Conservation (phyloP, 192 early-diverging fungal genomes). For the Rhizoclosmatium sp. region DNA sequence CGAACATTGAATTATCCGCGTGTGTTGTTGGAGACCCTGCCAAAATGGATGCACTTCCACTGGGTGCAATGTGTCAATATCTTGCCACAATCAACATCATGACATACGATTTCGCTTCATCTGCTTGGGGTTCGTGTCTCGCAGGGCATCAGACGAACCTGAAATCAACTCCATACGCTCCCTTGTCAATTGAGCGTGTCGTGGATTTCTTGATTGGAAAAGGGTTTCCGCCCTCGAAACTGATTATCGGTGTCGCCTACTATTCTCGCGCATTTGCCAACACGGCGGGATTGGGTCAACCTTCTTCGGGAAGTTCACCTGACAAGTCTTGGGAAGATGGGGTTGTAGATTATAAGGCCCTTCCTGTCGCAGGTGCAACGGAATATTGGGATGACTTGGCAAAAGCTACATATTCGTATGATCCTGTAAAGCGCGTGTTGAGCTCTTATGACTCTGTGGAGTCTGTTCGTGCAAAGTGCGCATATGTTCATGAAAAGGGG, state of each 20-base stretch:
- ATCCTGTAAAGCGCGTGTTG: slow-evolving; percentile 69
- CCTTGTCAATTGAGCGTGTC: slow-evolving; percentile 68
- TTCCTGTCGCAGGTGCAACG: slow-evolving; percentile 69
- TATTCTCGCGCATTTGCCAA: slow-evolving; percentile 95
- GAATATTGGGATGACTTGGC: slow-evolving; percentile 81
- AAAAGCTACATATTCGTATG: slow-evolving; percentile 85
- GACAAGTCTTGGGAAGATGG: slow-evolving; percentile 90
- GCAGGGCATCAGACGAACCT: slow-evolving; percentile 92
- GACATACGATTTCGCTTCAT: slow-evolving; percentile 74
- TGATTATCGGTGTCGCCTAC: slow-evolving; percentile 89
- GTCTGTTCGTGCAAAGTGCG: slow-evolving; percentile 48
- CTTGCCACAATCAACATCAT: slow-evolving; percentile 86
- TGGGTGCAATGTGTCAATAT: slow-evolving; percentile 41
- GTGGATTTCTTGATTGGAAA: slow-evolving; percentile 73
- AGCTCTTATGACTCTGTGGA: slow-evolving; percentile 81
- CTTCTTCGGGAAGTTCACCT: slow-evolving; percentile 68
- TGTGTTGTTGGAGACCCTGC: slow-evolving; percentile 55
- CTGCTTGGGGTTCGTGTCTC: slow-evolving; percentile 53
- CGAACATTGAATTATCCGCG: slow-evolving; percentile 50
- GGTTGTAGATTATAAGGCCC: slow-evolving; percentile 86
- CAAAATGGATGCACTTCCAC: slow-evolving; percentile 52
- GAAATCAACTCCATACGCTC: slow-evolving; percentile 64
- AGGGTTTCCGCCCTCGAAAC: slow-evolving; percentile 82
- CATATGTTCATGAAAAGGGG: slow-evolving; percentile 52
- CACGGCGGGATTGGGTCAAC: slow-evolving; percentile 64